Evolutionary conservation across 2,329 filamentous ascomycete genomes (phyloP).

Genomic region (Trichoderma sp.): DNA sequence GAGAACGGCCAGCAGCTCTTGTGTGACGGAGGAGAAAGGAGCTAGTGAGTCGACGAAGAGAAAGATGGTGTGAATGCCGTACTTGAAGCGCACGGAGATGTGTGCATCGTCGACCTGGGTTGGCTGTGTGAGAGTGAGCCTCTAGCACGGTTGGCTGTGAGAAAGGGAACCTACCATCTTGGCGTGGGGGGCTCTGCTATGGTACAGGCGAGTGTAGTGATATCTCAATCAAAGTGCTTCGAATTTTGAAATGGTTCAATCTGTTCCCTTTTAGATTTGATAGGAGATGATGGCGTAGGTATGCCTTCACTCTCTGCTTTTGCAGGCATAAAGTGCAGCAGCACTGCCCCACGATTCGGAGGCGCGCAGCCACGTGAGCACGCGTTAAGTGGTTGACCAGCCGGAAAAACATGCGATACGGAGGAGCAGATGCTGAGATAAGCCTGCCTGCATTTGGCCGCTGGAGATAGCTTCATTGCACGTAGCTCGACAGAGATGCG

Average conservation of each 20-base stretch:
- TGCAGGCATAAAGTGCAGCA: not conserved
- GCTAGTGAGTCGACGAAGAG: constrained; percentile 64
- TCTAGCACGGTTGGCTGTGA: not conserved
- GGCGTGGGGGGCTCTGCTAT: no score
- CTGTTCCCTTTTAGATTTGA: no score
- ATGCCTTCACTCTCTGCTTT: no score
- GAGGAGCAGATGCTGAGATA: constrained; percentile 13
- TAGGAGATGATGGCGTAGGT: no score
- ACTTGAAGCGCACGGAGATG: constrained; percentile 71
- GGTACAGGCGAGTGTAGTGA: no score
- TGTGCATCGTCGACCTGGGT: constrained; percentile 49
- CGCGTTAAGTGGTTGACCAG: constrained; percentile 32
- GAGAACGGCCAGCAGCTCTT: constrained; percentile 61
- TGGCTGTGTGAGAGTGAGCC: constrained; percentile 2
- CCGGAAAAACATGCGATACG: constrained; percentile 25
- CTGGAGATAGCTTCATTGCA: not conserved
- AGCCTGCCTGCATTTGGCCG: not conserved
- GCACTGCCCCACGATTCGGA: not conserved
- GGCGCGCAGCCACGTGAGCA: constrained; percentile 38
- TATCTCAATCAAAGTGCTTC: no score
- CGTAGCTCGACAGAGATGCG: not conserved
- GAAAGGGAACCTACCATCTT: constrained; percentile 1
- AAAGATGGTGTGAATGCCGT: constrained; percentile 70
- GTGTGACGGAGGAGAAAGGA: constrained; percentile 59
- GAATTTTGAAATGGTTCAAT: no score